These are phyloP conservation scores for Leccinum sublutescens DNA, from an alignment of 768 basidiomycete species.

Conservation along the genomic window DNA sequence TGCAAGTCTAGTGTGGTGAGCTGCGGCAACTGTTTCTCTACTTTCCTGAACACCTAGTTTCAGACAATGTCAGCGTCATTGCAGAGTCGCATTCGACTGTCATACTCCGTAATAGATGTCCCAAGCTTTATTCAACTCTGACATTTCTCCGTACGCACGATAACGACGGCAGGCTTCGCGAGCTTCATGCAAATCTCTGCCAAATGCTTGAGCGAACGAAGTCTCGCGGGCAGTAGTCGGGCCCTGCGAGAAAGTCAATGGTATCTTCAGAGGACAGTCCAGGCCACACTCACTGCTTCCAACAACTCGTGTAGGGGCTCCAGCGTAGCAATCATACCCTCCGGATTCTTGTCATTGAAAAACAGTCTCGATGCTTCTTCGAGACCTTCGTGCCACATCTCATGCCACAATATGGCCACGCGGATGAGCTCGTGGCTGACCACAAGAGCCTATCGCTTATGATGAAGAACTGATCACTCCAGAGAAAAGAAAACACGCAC, in stretches of 20 bases:
- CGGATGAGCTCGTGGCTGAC: slow-evolving; percentile 95
- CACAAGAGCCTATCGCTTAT: slow-evolving; percentile 58
- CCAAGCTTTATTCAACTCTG: slow-evolving; percentile 96
- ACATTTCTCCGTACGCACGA: slow-evolving; percentile 80
- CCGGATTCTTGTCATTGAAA: slow-evolving; percentile 95
- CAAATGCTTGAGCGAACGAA: slow-evolving; percentile 92
- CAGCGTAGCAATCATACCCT: slow-evolving; percentile 92
- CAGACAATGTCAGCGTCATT: slow-evolving; percentile 2
- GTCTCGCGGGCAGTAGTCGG: slow-evolving; percentile 93
- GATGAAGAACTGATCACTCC: slow-evolving; percentile 1
- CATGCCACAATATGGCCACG: slow-evolving; percentile 98
- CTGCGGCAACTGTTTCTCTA: slow-evolving; percentile 90
- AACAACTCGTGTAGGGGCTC: slow-evolving; percentile 93
- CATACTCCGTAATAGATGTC: slow-evolving; percentile 94
- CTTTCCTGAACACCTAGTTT: slow-evolving; percentile 86
- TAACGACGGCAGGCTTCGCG: slow-evolving; percentile 88
- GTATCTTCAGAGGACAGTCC: background rate
- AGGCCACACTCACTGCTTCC: slow-evolving; percentile 60
- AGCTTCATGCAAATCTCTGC: slow-evolving; percentile 88
- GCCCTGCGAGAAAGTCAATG: slow-evolving; percentile 50
- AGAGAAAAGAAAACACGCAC: slow-evolving; percentile 36
- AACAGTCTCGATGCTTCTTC: slow-evolving; percentile 97
- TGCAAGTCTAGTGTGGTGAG: slow-evolving; percentile 91
- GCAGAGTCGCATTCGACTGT: background rate
- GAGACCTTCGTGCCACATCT: slow-evolving; percentile 96